Evolutionary conservation across 352 stramenopile species (phyloP), one percentile per base, ranked within the genome.

Genomic region (Globisporangium okanoganense): DNA sequence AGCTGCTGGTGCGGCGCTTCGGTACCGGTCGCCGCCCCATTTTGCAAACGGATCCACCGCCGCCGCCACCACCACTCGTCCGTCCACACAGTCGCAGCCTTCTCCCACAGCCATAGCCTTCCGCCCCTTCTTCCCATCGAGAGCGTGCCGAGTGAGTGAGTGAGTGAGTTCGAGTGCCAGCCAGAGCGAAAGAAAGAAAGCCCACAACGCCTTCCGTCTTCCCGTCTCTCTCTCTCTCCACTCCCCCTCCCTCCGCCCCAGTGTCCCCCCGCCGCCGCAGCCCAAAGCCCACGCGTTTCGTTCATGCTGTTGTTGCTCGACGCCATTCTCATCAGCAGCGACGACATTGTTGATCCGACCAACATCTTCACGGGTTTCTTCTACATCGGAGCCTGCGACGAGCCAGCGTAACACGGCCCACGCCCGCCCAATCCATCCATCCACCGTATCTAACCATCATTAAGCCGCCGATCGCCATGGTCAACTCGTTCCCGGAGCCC

Each of bases 361-460:
- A 82, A 73, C 67, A 92, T 94, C 70, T 94, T 93, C 79, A 94
- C 85, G 70, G 85, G 85, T 71, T 92, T 94, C 72, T 94, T 94
- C 65, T 92, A 93, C 82, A 90, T 90, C 78, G 83, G 85, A 81
- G 85, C 85, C 79, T 94, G 85, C 71, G 85, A 94, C 81, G 84
- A 92, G 71, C 85, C 85, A 65, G 85, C 85, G 41, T 94, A 94
- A 92, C 79, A 92, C 56, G 59, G 18, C 49, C 56, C 66, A 45
- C 50, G 16, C 44, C 13, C 18, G n/a, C n/a, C n/a, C n/a, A n/a
- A n/a, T n/a, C 27, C 13, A 31, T 2, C 36, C 18, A n/a, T 25
- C 8, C 2, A 20, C 27, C 13, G 12, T n/a, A 22, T 31, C n/a
- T 41, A 47, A 22, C 24, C 52, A 61, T 29, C 41, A 31, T 40